Evolutionary conservation across 441 rosid genomes (phyloP).

Genomic region (Hypseocharis bilobata): DNA sequence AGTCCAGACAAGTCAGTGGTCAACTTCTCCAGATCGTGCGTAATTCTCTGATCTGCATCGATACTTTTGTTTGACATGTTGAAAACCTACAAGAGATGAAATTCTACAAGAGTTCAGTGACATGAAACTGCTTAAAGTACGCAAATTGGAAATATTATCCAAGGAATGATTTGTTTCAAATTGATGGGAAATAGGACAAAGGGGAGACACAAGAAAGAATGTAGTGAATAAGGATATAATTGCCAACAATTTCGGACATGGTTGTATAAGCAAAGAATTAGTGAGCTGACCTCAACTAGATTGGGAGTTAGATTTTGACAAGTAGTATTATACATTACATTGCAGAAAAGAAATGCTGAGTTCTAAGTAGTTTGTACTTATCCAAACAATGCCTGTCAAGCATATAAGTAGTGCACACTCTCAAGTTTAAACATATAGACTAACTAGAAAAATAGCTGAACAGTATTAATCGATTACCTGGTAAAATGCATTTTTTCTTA

Average conservation of each 20-base stretch:
- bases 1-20: slow-evolving; percentile 77
- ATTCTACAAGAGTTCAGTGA: slow-evolving; percentile 5
- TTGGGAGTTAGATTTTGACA: not conserved
- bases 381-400: no score
- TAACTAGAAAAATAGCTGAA: not conserved
- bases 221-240: not conserved
- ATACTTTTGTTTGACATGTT: slow-evolving; percentile 78
- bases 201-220: not conserved
- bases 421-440: not conserved
- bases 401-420: not conserved
- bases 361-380: no score
- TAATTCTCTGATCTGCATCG: slow-evolving; percentile 96
- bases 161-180: not conserved
- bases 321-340: not conserved
- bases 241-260: not conserved
- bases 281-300: not conserved
- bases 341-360: slow-evolving; percentile 1
- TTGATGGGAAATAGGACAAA: not conserved
- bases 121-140: not conserved
- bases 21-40: slow-evolving; percentile 88
- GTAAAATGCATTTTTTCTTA: slow-evolving; percentile 91
- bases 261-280: not conserved
- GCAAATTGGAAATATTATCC: not conserved
- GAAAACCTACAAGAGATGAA: slow-evolving; percentile 54
- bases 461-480: slow-evolving; percentile 40